Percentiles rank a stretch among this genome's conserved stretches.
These are phyloP conservation scores for Pseudogymnoascus sp. DNA, from an alignment of 2,329 filamentous ascomycete species.

Conservation along the genomic window DNA sequence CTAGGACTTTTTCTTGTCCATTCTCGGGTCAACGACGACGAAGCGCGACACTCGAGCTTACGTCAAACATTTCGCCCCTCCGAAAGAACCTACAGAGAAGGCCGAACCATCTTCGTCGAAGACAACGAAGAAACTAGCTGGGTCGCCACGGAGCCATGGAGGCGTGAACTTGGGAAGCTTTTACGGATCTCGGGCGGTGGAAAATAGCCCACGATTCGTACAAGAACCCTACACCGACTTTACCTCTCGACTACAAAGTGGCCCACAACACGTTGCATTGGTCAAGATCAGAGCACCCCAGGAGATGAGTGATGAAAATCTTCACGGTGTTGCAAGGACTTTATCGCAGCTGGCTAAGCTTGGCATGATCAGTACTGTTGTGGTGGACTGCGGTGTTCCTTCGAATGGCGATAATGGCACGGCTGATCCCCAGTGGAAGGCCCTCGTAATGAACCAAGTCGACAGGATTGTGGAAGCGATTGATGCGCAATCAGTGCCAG, in stretches of 20 bases:
- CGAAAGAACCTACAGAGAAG: slow-evolving; percentile 27
- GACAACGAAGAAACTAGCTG: slow-evolving; percentile 13
- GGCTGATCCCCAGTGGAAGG: slow-evolving; percentile 30
- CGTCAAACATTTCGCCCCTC: slow-evolving; percentile 68
- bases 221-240: slow-evolving; percentile 34
- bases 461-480: slow-evolving; percentile 68
- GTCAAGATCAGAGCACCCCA: slow-evolving; percentile 76
- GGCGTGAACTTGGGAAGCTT: slow-evolving; percentile 54
- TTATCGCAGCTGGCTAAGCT: slow-evolving; percentile 74
- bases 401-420: slow-evolving; percentile 21
- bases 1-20: slow-evolving; percentile 76
- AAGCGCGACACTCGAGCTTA: slow-evolving; percentile 90
- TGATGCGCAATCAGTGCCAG: slow-evolving; percentile 57
- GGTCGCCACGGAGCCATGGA: slow-evolving; percentile 18
- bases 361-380: slow-evolving; percentile 72
- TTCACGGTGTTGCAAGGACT: slow-evolving; percentile 73
- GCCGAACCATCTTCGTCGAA: slow-evolving; percentile 22
- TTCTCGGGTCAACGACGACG: slow-evolving; percentile 81
- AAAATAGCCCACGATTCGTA: slow-evolving; percentile 51
- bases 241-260: slow-evolving; percentile 23
- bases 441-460: slow-evolving; percentile 52
- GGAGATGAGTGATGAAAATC: slow-evolving; percentile 54
- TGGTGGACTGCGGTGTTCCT: slow-evolving; percentile 60
- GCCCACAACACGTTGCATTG: slow-evolving; percentile 64
- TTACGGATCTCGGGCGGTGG: slow-evolving; percentile 49